phyloP scores from a whole-genome alignment of 345 rosid species.

The Cardamine occulta region DNA sequence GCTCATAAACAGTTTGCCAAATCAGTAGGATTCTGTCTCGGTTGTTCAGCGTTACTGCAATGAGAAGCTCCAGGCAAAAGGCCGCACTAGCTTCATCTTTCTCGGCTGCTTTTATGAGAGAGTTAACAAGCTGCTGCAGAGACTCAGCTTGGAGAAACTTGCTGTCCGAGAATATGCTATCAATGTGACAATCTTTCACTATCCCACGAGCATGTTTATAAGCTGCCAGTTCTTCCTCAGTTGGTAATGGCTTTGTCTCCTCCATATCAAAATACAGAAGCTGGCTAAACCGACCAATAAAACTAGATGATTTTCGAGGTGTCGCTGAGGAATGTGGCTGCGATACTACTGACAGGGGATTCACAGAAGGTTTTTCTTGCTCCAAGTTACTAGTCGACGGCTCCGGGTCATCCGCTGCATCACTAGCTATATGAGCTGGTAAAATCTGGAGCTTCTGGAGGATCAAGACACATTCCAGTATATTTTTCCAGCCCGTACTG shows the following conservation, averaged over 20 bases:
- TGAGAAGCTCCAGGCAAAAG: slow-evolving; percentile 71
- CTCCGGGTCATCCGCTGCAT: slow-evolving; percentile 63
- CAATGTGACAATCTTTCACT: slow-evolving; percentile 60
- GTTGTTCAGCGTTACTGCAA: slow-evolving; percentile 67
- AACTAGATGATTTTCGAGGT: slow-evolving; percentile 56
- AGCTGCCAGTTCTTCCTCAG: slow-evolving; percentile 65
- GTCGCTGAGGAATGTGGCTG: slow-evolving; percentile 42
- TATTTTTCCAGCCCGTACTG: slow-evolving; percentile 63
- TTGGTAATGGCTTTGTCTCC: slow-evolving; percentile 60
- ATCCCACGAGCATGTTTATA: slow-evolving; percentile 56
- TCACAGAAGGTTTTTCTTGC: slow-evolving; percentile 44
- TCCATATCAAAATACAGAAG: slow-evolving; percentile 70
- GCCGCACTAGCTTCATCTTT: slow-evolving; percentile 59
- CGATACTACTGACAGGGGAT: slow-evolving; percentile 41
- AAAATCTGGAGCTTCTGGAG: slow-evolving; percentile 72
- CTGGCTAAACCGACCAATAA: slow-evolving; percentile 74
- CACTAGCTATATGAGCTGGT: slow-evolving; percentile 60
- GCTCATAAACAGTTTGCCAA: slow-evolving; percentile 69
- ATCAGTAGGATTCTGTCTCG: slow-evolving; percentile 73
- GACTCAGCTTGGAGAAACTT: slow-evolving; percentile 79
- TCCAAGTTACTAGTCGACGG: slow-evolving; percentile 51
- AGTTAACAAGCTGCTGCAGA: slow-evolving; percentile 59
- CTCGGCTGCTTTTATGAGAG: slow-evolving; percentile 58
- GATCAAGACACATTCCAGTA: slow-evolving; percentile 62
- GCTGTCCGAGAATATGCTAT: slow-evolving; percentile 72